Percentiles rank a stretch among this genome's conserved stretches.
Evolutionary conservation across 2,329 filamentous ascomycete species (phyloP).

Genomic region (Colletotrichum theobromicola): DNA sequence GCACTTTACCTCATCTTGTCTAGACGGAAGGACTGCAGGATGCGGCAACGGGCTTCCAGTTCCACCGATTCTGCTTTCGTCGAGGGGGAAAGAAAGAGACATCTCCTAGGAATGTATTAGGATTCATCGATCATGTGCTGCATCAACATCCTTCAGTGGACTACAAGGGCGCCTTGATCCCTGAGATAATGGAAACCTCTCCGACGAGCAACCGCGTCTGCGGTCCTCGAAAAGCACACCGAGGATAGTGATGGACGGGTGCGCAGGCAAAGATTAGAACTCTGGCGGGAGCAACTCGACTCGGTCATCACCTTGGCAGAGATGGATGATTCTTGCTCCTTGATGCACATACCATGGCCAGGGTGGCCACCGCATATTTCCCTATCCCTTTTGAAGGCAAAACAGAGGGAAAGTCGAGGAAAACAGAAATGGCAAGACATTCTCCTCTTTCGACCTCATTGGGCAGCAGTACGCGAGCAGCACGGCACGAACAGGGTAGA

Average conservation of each 20-base stretch:
- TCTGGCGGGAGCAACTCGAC: background rate
- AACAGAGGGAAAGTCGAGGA: background rate
- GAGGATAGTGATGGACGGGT: background rate
- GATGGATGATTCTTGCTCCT: background rate
- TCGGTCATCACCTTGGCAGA: background rate
- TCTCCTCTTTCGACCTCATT: background rate
- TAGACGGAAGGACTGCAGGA: background rate
- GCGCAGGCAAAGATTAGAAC: background rate
- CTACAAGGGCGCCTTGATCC: background rate
- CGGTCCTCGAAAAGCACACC: background rate
- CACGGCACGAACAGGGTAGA: background rate
- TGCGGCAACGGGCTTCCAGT: background rate
- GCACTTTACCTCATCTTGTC: background rate
- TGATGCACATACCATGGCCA: background rate
- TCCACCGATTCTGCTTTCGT: background rate
- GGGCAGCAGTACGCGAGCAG: background rate
- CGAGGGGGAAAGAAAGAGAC: background rate
- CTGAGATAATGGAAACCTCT: background rate
- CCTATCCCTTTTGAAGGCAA: background rate
- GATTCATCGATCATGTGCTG: background rate
- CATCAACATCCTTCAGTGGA: background rate
- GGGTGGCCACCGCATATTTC: background rate
- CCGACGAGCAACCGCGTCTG: background rate
- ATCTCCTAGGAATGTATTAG: background rate
- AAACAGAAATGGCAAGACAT: background rate